Evolutionary conservation across 2,329 filamentous ascomycete genomes (phyloP).

Genomic region (Botrytis pseudocinerea): DNA sequence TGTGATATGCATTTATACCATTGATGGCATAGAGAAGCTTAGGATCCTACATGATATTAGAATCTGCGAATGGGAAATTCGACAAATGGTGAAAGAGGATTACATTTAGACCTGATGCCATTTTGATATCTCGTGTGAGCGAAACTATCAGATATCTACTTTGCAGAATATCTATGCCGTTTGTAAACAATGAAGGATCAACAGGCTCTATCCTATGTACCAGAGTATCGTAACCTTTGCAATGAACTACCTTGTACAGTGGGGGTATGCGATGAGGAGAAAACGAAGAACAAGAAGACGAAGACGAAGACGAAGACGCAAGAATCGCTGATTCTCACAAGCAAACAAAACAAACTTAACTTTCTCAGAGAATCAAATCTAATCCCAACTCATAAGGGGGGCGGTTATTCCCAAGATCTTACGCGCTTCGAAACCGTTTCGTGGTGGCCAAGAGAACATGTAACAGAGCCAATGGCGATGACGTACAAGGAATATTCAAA

Average conservation of each 20-base stretch:
- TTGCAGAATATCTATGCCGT: neutral
- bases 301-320: neutral
- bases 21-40: constrained; percentile 71
- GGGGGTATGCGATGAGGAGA: neutral
- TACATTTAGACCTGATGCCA: constrained; percentile 41
- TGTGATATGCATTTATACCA: constrained; percentile 87
- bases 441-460: neutral
- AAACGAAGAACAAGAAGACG: neutral
- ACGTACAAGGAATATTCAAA: constrained; percentile 1
- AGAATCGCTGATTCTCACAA: no score
- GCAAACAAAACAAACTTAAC: neutral
- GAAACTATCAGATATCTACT: neutral
- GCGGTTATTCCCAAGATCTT: neutral
- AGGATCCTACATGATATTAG: constrained; percentile 48
- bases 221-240: neutral
- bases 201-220: neutral
- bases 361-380: neutral
- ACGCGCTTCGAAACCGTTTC: neutral
- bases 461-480: constrained; percentile 8
- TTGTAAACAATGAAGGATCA: neutral
- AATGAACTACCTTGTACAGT: neutral
- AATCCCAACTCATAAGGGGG: neutral
- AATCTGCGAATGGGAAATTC: neutral
- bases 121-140: constrained; percentile 17
- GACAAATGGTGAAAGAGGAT: neutral